Percentiles rank a stretch among this genome's conserved stretches.
Conservation (phyloP, 2,329 filamentous ascomycete genomes). For the Stenocarpella maydis region DNA sequence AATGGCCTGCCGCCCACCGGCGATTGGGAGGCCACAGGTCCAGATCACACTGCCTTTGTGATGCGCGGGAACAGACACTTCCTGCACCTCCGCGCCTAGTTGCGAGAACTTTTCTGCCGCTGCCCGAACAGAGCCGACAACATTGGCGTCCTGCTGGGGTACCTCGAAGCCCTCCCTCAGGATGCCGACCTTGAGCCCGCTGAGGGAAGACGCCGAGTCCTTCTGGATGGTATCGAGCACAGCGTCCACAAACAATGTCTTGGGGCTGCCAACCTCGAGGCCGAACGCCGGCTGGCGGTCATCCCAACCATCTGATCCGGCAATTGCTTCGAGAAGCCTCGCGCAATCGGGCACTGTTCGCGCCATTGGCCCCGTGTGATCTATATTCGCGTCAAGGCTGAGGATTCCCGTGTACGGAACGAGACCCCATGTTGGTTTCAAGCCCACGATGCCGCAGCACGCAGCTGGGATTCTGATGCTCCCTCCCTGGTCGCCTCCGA, state of each 20-base stretch:
- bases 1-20: conserved; percentile 31
- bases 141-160: conserved; percentile 48
- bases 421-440: conserved; percentile 52
- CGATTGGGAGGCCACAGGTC: conserved; percentile 46
- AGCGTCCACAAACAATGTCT: conserved; percentile 27
- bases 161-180: conserved; percentile 54
- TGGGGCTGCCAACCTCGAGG: conserved; percentile 30
- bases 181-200: conserved; percentile 51
- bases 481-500: conserved; percentile 43
- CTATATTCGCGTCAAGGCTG: conserved; percentile 51
- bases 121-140: conserved; percentile 47
- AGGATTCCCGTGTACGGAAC: conserved; percentile 55
- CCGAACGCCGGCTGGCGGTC: conserved; percentile 36
- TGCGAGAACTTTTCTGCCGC: conserved; percentile 48
- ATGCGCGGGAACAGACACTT: conserved; percentile 59
- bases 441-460: conserved; percentile 45
- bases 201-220: conserved; percentile 15
- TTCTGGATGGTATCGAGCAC: conserved; percentile 16
- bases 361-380: conserved; percentile 55
- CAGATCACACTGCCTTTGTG: conserved; percentile 56
- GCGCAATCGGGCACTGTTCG: conserved; percentile 50
- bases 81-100: conserved; percentile 53
- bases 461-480: conserved; percentile 45
- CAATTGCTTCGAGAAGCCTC: conserved; percentile 49
- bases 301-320: conserved; percentile 55